A percentile compares a stretch with the other conserved stretches of the same genome.
Evolutionary conservation across 2,329 filamentous ascomycete genomes (phyloP).

Genomic region (Colletotrichum tanaceti): DNA sequence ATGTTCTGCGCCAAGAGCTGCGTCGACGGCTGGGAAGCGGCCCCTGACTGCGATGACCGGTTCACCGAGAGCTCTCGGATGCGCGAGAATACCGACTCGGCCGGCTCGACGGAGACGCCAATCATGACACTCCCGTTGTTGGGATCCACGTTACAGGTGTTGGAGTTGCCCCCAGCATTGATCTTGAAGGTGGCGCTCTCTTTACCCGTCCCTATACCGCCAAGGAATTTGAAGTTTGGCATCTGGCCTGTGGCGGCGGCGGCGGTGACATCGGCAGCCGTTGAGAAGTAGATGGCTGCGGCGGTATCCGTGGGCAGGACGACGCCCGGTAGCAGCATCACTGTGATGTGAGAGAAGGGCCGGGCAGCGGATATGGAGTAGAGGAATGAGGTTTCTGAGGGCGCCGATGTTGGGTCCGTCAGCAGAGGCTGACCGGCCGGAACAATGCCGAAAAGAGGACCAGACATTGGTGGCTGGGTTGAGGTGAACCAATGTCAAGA

Average conservation of each 20-base stretch:
- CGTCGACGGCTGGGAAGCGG: conserved; percentile 66
- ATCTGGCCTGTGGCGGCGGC: conserved; percentile 54
- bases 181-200: conserved; percentile 93
- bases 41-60: conserved; percentile 47
- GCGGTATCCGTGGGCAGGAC: conserved; percentile 79
- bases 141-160: conserved; percentile 42
- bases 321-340: conserved; percentile 87
- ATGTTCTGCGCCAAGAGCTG: conserved; percentile 89
- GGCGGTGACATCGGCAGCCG: conserved; percentile 58
- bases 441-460: conserved; percentile 68
- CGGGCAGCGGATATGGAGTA: conserved; percentile 62
- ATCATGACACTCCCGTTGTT: conserved; percentile 70
- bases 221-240: conserved; percentile 83
- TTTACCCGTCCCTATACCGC: conserved; percentile 89
- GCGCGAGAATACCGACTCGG: conserved; percentile 75
- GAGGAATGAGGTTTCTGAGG: conserved; percentile 66
- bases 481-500: too few relatives aligned
- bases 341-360: conserved; percentile 83
- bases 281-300: conserved; percentile 87
- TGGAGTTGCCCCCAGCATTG: conserved; percentile 48
- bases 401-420: conserved; percentile 64
- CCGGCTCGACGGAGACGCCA: conserved; percentile 85
- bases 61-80: conserved; percentile 68
- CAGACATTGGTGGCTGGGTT: conserved; percentile 50
- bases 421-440: conserved; percentile 70